Percentiles rank a stretch among this genome's conserved stretches.
These are phyloP conservation scores for Suillus variegatus DNA, from an alignment of 768 basidiomycete species.

Conservation along the genomic window DNA sequence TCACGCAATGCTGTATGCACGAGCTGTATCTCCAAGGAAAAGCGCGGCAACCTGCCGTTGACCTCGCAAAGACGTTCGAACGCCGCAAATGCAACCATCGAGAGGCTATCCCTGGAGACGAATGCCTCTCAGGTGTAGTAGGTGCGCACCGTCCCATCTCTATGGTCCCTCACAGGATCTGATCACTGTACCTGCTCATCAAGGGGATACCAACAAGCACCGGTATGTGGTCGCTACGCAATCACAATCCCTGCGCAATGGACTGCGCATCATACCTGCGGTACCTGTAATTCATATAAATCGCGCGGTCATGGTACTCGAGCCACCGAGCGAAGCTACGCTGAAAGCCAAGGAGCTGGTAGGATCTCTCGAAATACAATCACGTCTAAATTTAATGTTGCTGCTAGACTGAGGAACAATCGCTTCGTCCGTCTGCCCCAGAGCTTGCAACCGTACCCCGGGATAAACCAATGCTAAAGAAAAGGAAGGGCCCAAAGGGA, in stretches of 20 bases:
- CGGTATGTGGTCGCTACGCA: slow-evolving; percentile 91
- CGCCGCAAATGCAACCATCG: slow-evolving; percentile 93
- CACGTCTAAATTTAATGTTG: background rate
- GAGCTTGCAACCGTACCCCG: slow-evolving; percentile 48
- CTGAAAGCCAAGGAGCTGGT: slow-evolving; percentile 66
- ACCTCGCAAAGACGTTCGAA: slow-evolving; percentile 93
- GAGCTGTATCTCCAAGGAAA: slow-evolving; percentile 87
- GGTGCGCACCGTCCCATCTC: slow-evolving; percentile 45
- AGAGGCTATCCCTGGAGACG: slow-evolving; percentile 80
- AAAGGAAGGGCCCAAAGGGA: slow-evolving; percentile 71
- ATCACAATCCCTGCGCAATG: slow-evolving; percentile 66
- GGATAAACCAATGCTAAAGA: slow-evolving; percentile 44
- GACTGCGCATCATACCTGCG: slow-evolving; percentile 74
- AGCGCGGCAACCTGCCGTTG: slow-evolving; percentile 70
- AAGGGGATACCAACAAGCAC: slow-evolving; percentile 86
- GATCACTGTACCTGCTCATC: background rate
- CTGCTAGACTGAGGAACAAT: slow-evolving; percentile 62
- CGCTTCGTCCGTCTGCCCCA: slow-evolving; percentile 50
- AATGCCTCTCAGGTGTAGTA: slow-evolving; percentile 79
- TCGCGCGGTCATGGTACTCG: slow-evolving; percentile 89
- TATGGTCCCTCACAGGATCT: slow-evolving; percentile 6
- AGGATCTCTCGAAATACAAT: slow-evolving; percentile 19
- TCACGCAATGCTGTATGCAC: slow-evolving; percentile 96
- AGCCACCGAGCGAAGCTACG: slow-evolving; percentile 84
- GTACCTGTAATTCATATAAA: slow-evolving; percentile 92